Conservation (phyloP, 164 flowering plant genomes). For the Magnolia kwangsiensis region DNA sequence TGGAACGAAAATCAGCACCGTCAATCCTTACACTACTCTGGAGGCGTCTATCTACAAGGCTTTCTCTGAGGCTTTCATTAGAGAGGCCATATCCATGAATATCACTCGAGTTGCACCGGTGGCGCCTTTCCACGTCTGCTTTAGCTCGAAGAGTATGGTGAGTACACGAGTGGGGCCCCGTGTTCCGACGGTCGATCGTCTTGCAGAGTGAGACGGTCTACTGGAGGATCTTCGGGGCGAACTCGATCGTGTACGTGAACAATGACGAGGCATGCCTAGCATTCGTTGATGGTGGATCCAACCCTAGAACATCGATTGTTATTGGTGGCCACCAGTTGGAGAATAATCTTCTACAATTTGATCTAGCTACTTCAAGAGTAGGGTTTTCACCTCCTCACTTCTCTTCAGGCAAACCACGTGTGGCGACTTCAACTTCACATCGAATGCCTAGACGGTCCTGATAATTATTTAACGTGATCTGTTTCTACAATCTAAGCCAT, state of each 20-base stretch:
- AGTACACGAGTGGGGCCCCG: constrained; percentile 15
- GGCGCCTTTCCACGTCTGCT: constrained; percentile 44
- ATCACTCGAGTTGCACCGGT: constrained; percentile 23
- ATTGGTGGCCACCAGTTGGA: constrained; percentile 40
- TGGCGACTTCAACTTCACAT: constrained; percentile 32
- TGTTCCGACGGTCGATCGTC: constrained; percentile 37
- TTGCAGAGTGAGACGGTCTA: constrained; percentile 22
- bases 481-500: neutral
- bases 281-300: constrained; percentile 35
- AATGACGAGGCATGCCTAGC: constrained; percentile 36
- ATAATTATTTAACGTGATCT: neutral
- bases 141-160: constrained; percentile 15
- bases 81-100: constrained; percentile 7
- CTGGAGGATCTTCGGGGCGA: constrained; percentile 45
- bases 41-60: constrained; percentile 34
- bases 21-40: constrained; percentile 41
- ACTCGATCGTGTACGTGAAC: constrained; percentile 33
- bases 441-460: constrained; percentile 5
- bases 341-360: constrained; percentile 44
- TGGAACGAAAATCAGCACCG: constrained; percentile 48
- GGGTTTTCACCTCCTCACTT: constrained; percentile 53
- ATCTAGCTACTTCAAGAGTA: constrained; percentile 30
- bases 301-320: constrained; percentile 23
- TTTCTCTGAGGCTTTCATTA: constrained; percentile 19
- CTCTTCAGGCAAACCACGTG: constrained; percentile 29